Evolutionary conservation across 2,329 filamentous ascomycete genomes (phyloP).

Genomic region (Mariannaea elegans): DNA sequence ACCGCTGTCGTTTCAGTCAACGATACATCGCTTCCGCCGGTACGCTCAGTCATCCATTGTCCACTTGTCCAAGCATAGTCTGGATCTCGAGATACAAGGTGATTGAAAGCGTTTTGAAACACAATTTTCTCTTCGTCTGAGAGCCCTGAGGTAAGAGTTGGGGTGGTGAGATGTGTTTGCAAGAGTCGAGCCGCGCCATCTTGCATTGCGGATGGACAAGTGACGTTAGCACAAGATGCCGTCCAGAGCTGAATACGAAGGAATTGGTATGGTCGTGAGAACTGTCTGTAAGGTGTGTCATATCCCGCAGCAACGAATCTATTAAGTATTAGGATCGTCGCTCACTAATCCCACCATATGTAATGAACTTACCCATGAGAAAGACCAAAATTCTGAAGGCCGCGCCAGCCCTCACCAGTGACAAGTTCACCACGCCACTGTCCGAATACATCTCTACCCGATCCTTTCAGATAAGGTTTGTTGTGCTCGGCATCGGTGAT

Average conservation of each 20-base stretch:
- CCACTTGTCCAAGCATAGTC: constrained; percentile 72
- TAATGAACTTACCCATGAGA: constrained; percentile 55
- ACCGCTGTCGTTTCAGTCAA: constrained; percentile 71
- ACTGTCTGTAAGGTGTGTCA: constrained; percentile 58
- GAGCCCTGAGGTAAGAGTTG: constrained; percentile 39
- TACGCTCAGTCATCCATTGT: constrained; percentile 81
- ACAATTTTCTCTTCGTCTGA: constrained; percentile 49
- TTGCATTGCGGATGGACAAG: constrained; percentile 74
- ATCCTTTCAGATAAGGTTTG: constrained; percentile 65
- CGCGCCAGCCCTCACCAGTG: constrained; percentile 72
- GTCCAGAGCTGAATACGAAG: constrained; percentile 66
- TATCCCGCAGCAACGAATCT: constrained; percentile 69
- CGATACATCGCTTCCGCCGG: constrained; percentile 74
- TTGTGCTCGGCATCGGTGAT: constrained; percentile 72
- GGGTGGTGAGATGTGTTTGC: constrained; percentile 51
- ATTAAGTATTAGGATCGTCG: background rate
- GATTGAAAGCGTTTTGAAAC: constrained; percentile 61
- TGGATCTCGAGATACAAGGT: constrained; percentile 62
- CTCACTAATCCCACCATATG: background rate
- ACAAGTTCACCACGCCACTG: constrained; percentile 66
- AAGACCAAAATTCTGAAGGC: constrained; percentile 67
- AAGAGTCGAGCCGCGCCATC: constrained; percentile 67
- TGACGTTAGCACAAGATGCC: constrained; percentile 66
- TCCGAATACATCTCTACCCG: constrained; percentile 69
- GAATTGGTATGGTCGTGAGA: constrained; percentile 68